phyloP scores from a whole-genome alignment of 2,329 filamentous ascomycete species.

The Xenoacremonium recifei region DNA sequence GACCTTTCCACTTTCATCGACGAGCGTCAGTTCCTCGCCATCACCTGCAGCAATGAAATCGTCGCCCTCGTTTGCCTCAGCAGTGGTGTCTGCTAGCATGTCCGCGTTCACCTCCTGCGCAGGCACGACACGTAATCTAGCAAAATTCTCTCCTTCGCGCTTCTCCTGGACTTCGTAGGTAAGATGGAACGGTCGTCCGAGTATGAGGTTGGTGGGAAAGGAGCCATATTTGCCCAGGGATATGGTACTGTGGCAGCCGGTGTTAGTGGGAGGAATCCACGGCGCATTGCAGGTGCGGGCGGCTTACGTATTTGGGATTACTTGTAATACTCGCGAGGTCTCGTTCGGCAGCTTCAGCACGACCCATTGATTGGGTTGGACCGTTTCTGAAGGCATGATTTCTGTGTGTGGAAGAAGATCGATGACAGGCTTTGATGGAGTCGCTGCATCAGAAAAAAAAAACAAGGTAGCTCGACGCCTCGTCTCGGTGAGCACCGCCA shows the following conservation, averaged over 20 bases:
- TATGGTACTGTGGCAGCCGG: constrained; percentile 62
- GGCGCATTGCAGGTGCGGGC: constrained; percentile 4
- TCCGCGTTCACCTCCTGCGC: constrained; percentile 82
- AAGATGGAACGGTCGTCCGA: constrained; percentile 87
- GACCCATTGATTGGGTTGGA: constrained; percentile 59
- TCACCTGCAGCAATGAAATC: constrained; percentile 36
- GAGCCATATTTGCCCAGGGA: constrained; percentile 90
- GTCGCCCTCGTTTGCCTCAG: constrained; percentile 40
- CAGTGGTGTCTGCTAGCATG: constrained; percentile 52
- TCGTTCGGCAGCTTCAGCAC: constrained; percentile 60
- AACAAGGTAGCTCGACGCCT: constrained; percentile 14
- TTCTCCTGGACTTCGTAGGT: constrained; percentile 87
- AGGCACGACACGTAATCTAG: constrained; percentile 73
- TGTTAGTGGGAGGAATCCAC: constrained; percentile 14
- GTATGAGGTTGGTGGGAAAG: constrained; percentile 84
- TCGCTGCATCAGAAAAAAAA: constrained; percentile 17
- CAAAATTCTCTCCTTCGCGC: constrained; percentile 60
- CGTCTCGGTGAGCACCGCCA: constrained; percentile 33
- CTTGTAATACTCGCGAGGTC: constrained; percentile 54
- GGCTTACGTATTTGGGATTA: constrained; percentile 58
- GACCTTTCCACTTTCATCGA: constrained; percentile 42
- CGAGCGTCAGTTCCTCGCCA: constrained; percentile 42
- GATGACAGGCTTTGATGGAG: constrained; percentile 10
- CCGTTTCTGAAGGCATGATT: constrained; percentile 31
- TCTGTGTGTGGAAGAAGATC: constrained; percentile 10